Evolutionary conservation across 2,329 filamentous ascomycete genomes (phyloP).

Genomic region (Ceratocystis alfenasii): DNA sequence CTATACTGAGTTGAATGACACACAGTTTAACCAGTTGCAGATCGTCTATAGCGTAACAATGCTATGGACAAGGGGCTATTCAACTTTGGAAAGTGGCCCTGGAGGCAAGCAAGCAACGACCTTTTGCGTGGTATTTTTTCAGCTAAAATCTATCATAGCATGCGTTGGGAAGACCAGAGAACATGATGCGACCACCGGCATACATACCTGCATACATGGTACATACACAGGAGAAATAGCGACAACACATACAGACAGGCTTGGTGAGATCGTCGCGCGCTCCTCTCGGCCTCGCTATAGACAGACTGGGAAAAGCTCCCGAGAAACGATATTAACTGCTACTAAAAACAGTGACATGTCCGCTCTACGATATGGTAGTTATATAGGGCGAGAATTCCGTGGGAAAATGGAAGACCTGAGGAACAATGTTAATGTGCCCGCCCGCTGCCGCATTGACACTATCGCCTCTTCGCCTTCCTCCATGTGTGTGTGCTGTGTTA

Average conservation of each 20-base stretch:
- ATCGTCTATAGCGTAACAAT: background rate
- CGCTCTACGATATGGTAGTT: background rate
- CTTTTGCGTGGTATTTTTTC: background rate
- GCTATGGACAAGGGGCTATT: background rate
- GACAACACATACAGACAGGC: background rate
- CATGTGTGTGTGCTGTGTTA: background rate
- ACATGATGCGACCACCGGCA: background rate
- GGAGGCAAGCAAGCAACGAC: background rate
- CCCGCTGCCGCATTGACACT: background rate
- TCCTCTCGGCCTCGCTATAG: background rate
- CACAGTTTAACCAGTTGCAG: background rate
- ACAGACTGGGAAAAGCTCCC: conserved; percentile 4
- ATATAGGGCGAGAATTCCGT: background rate
- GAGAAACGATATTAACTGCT: background rate
- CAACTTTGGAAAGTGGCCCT: background rate
- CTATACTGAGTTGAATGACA: background rate
- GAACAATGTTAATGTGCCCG: conserved; percentile 1
- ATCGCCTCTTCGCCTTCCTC: background rate
- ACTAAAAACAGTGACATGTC: background rate
- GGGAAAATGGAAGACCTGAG: background rate
- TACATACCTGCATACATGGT: no score
- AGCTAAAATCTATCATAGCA: background rate
- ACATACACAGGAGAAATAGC: background rate
- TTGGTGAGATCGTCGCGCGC: background rate
- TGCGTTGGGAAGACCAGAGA: background rate